Conservation (phyloP, 2,329 filamentous ascomycete genomes). For the Zymoseptoria brevis region DNA sequence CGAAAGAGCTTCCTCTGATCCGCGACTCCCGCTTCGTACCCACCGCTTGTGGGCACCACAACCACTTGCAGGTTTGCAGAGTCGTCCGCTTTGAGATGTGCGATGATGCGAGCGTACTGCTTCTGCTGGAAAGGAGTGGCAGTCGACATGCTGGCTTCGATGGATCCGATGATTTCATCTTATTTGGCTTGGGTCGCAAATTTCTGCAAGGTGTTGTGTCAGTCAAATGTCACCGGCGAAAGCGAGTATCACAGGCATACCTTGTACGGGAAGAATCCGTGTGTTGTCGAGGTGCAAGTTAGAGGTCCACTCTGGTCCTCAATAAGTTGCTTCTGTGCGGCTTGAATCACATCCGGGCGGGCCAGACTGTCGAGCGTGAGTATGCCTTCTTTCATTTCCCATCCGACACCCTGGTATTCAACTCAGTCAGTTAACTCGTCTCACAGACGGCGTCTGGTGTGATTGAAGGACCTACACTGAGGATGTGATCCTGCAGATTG, state of each 20-base stretch:
- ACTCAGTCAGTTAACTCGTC: background rate
- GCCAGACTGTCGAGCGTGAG: constrained; percentile 25
- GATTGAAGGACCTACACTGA: background rate
- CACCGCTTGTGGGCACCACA: constrained; percentile 27
- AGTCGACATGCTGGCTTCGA: constrained; percentile 22
- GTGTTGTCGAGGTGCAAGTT: constrained; percentile 26
- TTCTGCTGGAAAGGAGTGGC: constrained; percentile 28
- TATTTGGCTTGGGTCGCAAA: constrained; percentile 29
- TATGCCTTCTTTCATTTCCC: constrained; percentile 23
- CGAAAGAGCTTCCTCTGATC: constrained; percentile 26
- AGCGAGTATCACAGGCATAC: constrained; percentile 1
- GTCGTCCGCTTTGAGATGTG: constrained; percentile 29
- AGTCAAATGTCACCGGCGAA: background rate
- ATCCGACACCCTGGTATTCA: constrained; percentile 1
- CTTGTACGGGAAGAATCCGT: constrained; percentile 33
- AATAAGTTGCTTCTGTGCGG: constrained; percentile 26
- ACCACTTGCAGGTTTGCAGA: constrained; percentile 34
- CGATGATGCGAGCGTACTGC: constrained; percentile 29
- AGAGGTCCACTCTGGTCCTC: constrained; percentile 28
- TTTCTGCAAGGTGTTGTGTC: constrained; percentile 6
- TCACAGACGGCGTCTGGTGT: background rate
- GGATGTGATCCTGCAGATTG: constrained; percentile 1
- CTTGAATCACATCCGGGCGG: constrained; percentile 27
- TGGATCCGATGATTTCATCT: constrained; percentile 24
- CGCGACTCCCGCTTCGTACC: constrained; percentile 20